A percentile compares a stretch with the other conserved stretches of the same genome.
These are phyloP conservation scores for Phylloporus sp. DNA, from an alignment of 768 basidiomycete genomes.

Conservation along the genomic window DNA sequence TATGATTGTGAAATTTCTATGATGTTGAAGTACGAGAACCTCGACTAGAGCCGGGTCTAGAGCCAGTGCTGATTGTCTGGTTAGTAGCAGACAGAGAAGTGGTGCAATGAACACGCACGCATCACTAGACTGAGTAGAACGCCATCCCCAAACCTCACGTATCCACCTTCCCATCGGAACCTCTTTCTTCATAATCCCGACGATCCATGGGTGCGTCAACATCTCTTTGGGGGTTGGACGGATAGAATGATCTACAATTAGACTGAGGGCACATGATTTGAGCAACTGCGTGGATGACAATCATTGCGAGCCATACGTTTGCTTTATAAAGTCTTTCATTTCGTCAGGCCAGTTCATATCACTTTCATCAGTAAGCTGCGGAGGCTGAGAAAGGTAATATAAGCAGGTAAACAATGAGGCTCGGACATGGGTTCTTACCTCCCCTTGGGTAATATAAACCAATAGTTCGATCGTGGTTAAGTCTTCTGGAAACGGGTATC, in stretches of 20 bases:
- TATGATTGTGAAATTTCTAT: slow-evolving; percentile 16
- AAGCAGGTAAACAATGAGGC: slow-evolving; percentile 12
- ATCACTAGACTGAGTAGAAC: slow-evolving; percentile 34
- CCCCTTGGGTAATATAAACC: slow-evolving; percentile 81
- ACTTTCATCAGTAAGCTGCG: slow-evolving; percentile 74
- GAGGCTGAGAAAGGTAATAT: slow-evolving; percentile 49
- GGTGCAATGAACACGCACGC: slow-evolving; percentile 12
- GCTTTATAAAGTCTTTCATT: slow-evolving; percentile 90
- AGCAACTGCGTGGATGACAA: slow-evolving; percentile 3
- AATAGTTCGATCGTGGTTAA: slow-evolving; percentile 92
- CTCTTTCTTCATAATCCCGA: slow-evolving; percentile 70
- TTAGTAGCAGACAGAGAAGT: not conserved
- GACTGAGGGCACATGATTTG: slow-evolving; percentile 37
- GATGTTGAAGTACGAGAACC: slow-evolving; percentile 23
- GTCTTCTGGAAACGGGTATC: slow-evolving; percentile 92
- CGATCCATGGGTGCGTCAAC: slow-evolving; percentile 81
- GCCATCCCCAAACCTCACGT: slow-evolving; percentile 80
- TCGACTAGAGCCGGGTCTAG: slow-evolving; percentile 30
- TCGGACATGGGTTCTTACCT: slow-evolving; percentile 41
- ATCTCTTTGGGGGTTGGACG: slow-evolving; percentile 83
- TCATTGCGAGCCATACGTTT: slow-evolving; percentile 54
- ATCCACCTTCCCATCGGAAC: slow-evolving; percentile 91
- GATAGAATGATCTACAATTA: slow-evolving; percentile 61
- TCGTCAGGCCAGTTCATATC: slow-evolving; percentile 64
- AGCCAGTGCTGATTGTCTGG: slow-evolving; percentile 15